These are phyloP conservation scores for Glycine soja DNA, from an alignment of 306 rosid genomes.

Conservation along the genomic window DNA sequence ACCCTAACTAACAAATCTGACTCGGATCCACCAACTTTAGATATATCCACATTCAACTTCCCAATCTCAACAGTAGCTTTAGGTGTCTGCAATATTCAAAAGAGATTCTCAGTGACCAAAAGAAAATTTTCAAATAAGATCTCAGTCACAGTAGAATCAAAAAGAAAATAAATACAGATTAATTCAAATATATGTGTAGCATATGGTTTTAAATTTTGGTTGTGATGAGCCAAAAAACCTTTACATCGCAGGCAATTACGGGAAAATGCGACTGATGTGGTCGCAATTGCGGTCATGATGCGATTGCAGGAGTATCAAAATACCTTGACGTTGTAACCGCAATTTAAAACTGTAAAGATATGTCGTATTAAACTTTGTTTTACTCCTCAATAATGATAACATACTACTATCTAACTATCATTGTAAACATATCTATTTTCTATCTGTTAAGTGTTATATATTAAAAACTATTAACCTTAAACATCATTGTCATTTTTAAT, in stretches of 20 bases:
- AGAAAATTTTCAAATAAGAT: slow-evolving; percentile 30
- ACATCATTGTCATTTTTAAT: no score
- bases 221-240: no score
- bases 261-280: no score
- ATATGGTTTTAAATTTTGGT: no score
- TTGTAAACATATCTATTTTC: not conserved
- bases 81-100: slow-evolving; percentile 77
- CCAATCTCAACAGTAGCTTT: slow-evolving; percentile 69
- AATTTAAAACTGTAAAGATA: not conserved
- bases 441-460: not conserved
- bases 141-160: slow-evolving; percentile 24
- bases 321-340: no score
- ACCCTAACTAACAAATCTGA: slow-evolving; percentile 69
- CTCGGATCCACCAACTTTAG: slow-evolving; percentile 61
- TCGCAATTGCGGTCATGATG: no score
- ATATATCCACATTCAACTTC: slow-evolving; percentile 76
- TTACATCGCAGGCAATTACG: no score
- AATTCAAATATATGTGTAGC: not conserved
- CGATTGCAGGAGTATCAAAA: no score
- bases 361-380: slow-evolving; percentile 1
- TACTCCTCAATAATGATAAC: slow-evolving; percentile 11
- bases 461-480: no score
- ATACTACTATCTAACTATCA: slow-evolving; percentile 17
- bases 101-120: slow-evolving; percentile 38
- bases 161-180: slow-evolving; percentile 21